These are phyloP conservation scores for Candida chilensis DNA, from an alignment of 805 yeast species.

Conservation along the genomic window DNA sequence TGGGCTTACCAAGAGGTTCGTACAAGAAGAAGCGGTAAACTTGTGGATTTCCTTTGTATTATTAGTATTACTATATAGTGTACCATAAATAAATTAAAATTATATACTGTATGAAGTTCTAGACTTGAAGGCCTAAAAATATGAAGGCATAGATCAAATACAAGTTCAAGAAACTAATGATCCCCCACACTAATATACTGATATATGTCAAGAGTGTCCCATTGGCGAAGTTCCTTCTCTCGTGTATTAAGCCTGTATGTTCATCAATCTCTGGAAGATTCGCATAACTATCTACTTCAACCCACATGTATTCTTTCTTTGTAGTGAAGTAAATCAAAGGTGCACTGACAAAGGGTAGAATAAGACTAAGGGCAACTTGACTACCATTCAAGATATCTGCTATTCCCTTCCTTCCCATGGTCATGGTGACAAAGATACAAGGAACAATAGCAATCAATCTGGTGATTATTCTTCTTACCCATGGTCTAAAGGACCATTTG, in stretches of 20 bases:
- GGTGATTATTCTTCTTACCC: conserved; percentile 31
- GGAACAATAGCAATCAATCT: conserved; percentile 31
- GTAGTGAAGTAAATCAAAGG: conserved; percentile 36
- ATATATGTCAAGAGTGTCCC: conserved; percentile 20
- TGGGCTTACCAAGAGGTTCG: conserved; percentile 1
- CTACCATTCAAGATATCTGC: conserved; percentile 34
- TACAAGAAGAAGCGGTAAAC: neutral
- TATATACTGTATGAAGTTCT: too few relatives aligned
- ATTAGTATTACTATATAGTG: too few relatives aligned
- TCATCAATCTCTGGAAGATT: neutral
- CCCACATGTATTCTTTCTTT: conserved; percentile 27
- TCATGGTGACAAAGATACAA: conserved; percentile 23
- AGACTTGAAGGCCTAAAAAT: too few relatives aligned
- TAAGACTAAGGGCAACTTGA: conserved; percentile 33
- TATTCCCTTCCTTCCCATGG: conserved; percentile 33
- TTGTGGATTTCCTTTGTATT: too few relatives aligned
- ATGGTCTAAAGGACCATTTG: conserved; percentile 31
- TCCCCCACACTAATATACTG: conserved; percentile 27
- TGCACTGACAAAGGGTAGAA: conserved; percentile 32
- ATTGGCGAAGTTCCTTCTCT: conserved; percentile 21
- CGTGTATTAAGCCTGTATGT: conserved; percentile 1
- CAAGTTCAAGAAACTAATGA: conserved; percentile 26
- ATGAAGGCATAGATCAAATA: conserved; percentile 28
- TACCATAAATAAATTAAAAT: too few relatives aligned
- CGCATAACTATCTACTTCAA: conserved; percentile 10